These are phyloP conservation scores for Aspergillus caelatus DNA, from an alignment of 2,329 filamentous ascomycete genomes.

Conservation along the genomic window DNA sequence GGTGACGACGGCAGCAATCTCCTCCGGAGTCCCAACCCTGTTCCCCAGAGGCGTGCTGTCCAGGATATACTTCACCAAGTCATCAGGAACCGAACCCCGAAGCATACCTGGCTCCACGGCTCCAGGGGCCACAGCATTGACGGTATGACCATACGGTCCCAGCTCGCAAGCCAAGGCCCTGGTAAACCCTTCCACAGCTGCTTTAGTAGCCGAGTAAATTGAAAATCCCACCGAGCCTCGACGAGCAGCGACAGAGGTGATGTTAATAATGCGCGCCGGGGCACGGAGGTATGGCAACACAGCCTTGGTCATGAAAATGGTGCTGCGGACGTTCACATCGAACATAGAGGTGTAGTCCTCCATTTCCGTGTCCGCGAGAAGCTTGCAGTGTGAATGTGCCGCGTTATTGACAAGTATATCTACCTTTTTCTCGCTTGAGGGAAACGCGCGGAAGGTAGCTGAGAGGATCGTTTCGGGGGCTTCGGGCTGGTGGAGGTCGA, in stretches of 20 bases:
- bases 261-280: conserved; percentile 13
- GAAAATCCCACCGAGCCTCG: not conserved
- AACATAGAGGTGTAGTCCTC: conserved; percentile 6
- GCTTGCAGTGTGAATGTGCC: not conserved
- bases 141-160: conserved; percentile 3
- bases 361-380: not conserved
- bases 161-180: conserved; percentile 9
- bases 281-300: conserved; percentile 8
- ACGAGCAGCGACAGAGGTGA: conserved; percentile 3
- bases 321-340: conserved; percentile 13
- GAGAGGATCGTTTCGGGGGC: not conserved
- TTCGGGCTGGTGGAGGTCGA: not conserved
- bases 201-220: conserved; percentile 8
- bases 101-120: conserved; percentile 5
- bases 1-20: conserved; percentile 7
- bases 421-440: not conserved
- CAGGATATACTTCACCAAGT: not conserved
- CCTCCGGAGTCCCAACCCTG: conserved; percentile 3
- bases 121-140: conserved; percentile 11
- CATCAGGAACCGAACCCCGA: not conserved
- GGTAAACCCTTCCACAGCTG: conserved; percentile 12
- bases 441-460: conserved; percentile 3
- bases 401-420: conserved; percentile 17
- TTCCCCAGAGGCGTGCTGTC: conserved; percentile 10
- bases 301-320: conserved; percentile 8